Base-by-base conservation (phyloP, 768 basidiomycete genomes). In the Heimioporus sp. region DNA sequence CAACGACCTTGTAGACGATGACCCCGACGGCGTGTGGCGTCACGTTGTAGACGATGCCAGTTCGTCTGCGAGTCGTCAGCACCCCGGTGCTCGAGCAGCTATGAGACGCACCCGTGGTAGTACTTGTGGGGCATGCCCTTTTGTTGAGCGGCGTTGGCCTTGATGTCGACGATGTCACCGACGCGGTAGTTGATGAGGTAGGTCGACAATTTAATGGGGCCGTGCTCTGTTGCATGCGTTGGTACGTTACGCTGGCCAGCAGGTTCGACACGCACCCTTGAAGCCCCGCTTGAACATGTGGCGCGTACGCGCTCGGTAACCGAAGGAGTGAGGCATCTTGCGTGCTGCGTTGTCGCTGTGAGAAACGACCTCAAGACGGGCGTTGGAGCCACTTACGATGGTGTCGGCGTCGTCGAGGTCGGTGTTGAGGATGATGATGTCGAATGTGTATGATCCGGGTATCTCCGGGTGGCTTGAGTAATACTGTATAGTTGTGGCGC, bases 111-210 rank as follows among this genome's bases (percentile, higher is more conserved):
- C 93, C 91, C 92, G 64, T 94, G 92, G 80, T 94, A 94, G 83
- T 82, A 95, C 77, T 98, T 98, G 82, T 98, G 96, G 72, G 95
- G 95, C 93, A 98, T 97, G 74, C 97, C 97, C 88, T 95, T 96
- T 85, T 99, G 97, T 76, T 97, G 91, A 40, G 97, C 92, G 54
- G 95, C 84, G 69, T 99, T 98, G 62, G 96, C 96, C 80, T 97
- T 98, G 83, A 99, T 98, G 78, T 99, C 97, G 64, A 99, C 97
- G 64, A 98, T 97, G 71, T 99, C 97, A 57, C 97, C 97, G 61
- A 98, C 85, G 61, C 84, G 84, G 85, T 89, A 99, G 78, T 85
- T 85, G 74, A 87, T 82, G 67, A 98, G 78, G 85, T 85, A 98
- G 19, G 94, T 98, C 58, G 96, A 94, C 68, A 98, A 55, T 72